Evolutionary conservation across 2,329 filamentous ascomycete genomes (phyloP), one percentile per base, ranked within the genome.

Genomic region (Verticillium klebahnii): DNA sequence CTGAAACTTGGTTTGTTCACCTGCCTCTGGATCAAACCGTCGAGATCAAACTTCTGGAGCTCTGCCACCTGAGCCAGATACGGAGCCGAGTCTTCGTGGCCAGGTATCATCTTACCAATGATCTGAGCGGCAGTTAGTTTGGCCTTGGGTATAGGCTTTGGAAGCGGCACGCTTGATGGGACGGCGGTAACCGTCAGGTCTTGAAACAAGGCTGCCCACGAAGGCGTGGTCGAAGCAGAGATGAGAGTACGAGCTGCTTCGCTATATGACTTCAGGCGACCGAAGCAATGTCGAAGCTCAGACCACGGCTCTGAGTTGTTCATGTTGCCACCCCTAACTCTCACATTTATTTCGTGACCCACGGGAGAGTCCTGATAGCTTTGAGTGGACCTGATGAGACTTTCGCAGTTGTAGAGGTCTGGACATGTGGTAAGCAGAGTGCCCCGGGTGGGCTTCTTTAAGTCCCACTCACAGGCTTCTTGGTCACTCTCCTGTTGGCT

Each of bases 121-220:
- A 74, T 68, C 3, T 62, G 62, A 0, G 37, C 1, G 0, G 72
- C 69, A 2, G 40, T 62, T 63, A 2, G 63, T 64, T n/a, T 65
- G 68, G 23, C 54, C 63, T 2, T 64, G 39, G 0, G 7, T 36
- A 70, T 32, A 0, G 67, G 71, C 19, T 70, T 69, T 2, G 15
- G 1, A 0, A 61, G 56, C 0, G 56, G n/a, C 0, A 23, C n/a
- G 12, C 67, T 73, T 0, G 76, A 77, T 0, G 66, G 59, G 0
- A 77, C 50, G 0, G 61, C 36, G 0, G 63, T 64, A 8, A 78
- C 66, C 3, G 65, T 56, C 31, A 73, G 65, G 11, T 73, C 68
- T 6, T 69, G 60, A 8, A 77, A 77, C 0, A 77, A 63, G 4
- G 64, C 63, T 0, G 70, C 69, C 70, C 73, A 76, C 3, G 29